These are phyloP conservation scores for Amylocarpus encephaloides DNA, from an alignment of 2,329 filamentous ascomycete genomes.

Conservation along the genomic window DNA sequence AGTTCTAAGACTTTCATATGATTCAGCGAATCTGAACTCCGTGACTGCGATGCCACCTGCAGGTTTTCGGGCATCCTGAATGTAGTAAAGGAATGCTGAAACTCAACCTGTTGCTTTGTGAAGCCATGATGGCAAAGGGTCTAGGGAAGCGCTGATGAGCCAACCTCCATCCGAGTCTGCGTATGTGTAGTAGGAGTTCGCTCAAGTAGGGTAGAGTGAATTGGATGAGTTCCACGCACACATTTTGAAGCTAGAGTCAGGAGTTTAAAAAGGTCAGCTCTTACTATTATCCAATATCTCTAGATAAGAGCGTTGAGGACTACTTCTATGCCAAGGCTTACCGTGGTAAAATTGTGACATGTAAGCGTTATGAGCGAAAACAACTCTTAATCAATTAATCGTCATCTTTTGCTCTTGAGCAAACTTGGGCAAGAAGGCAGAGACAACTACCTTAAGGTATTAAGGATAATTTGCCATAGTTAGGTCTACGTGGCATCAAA, in stretches of 20 bases:
- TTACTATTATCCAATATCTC: no score
- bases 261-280: slow-evolving; percentile 32
- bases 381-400: slow-evolving; percentile 46
- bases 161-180: slow-evolving; percentile 10
- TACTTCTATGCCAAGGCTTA: slow-evolving; percentile 1
- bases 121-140: slow-evolving; percentile 24
- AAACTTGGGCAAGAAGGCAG: slow-evolving; percentile 40
- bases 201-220: slow-evolving; percentile 20
- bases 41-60: slow-evolving; percentile 21
- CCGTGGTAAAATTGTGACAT: slow-evolving; percentile 44
- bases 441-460: slow-evolving; percentile 38
- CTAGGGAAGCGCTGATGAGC: slow-evolving; percentile 22
- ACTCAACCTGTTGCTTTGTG: slow-evolving; percentile 25
- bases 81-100: slow-evolving; percentile 22
- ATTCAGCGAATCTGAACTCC: slow-evolving; percentile 27
- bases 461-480: slow-evolving; percentile 45
- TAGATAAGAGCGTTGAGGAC: no score
- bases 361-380: slow-evolving; percentile 53
- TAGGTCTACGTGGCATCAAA: slow-evolving; percentile 45
- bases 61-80: slow-evolving; percentile 24
- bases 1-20: slow-evolving; percentile 21
- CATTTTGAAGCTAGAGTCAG: slow-evolving; percentile 33
- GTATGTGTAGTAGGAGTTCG: slow-evolving; percentile 19
- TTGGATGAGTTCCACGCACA: slow-evolving; percentile 31
- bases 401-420: slow-evolving; percentile 42